Conservation (phyloP, 768 basidiomycete species). For the Cytidiella melzeri region DNA sequence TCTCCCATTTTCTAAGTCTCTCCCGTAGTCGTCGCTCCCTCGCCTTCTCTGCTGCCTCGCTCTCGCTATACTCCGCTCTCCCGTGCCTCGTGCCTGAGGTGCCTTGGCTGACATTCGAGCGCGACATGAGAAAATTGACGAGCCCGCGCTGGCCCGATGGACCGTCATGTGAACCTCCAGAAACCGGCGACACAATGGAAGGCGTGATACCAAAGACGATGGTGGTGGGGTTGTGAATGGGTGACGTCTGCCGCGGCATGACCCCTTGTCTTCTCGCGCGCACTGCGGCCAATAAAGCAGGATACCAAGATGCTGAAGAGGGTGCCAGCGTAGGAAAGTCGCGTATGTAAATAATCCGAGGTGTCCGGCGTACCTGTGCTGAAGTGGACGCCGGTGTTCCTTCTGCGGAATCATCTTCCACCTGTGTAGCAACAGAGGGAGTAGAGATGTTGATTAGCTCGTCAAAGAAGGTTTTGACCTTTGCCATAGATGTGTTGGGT, state of each 20-base stretch:
- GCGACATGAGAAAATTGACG: slow-evolving; percentile 41
- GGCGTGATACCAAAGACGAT: slow-evolving; percentile 89
- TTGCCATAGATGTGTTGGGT: slow-evolving; percentile 32
- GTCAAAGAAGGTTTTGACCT: slow-evolving; percentile 67
- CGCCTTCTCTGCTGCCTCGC: slow-evolving; percentile 55
- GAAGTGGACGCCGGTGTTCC: slow-evolving; percentile 17
- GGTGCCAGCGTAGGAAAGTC: slow-evolving; percentile 74
- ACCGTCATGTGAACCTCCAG: slow-evolving; percentile 11
- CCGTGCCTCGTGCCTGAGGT: slow-evolving; percentile 29
- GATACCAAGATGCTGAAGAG: slow-evolving; percentile 74
- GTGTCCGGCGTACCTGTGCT: slow-evolving; percentile 25
- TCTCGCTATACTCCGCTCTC: slow-evolving; percentile 59
- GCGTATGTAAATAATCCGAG: slow-evolving; percentile 79
- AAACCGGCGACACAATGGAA: slow-evolving; percentile 48
- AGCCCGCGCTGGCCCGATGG: slow-evolving; percentile 22
- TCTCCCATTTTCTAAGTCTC: slow-evolving; percentile 72
- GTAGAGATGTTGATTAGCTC: slow-evolving; percentile 61
- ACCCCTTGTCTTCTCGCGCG: slow-evolving; percentile 66
- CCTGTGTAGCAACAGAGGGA: background rate
- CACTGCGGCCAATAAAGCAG: slow-evolving; percentile 73
- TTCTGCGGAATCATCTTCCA: slow-evolving; percentile 15
- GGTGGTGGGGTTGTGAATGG: slow-evolving; percentile 62
- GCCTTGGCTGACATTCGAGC: slow-evolving; percentile 28
- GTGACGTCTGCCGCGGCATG: slow-evolving; percentile 51
- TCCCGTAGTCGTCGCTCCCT: slow-evolving; percentile 69